Base-by-base conservation (phyloP, 257 asterid genomes). In the Jacaranda copaia region DNA sequence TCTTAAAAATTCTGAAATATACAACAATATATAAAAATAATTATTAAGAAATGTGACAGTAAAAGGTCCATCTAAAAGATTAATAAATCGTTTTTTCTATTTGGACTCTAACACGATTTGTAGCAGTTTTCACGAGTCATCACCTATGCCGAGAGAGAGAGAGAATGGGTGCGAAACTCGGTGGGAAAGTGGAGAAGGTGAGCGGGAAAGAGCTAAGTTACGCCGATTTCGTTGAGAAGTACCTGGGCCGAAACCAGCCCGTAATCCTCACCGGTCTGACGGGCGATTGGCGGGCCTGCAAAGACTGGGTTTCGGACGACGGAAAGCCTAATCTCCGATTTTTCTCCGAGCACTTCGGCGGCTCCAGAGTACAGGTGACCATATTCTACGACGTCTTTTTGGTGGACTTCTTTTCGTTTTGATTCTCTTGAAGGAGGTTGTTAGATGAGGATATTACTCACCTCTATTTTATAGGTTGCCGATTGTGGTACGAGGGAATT, bases 211-310 rank as follows among this genome's bases (percentile, higher is more conserved):
- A 80, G 61, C 52, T 95, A 65, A 87, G 82, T 56, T 95, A 95
- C 82, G 32, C 58, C 8, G 88, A 95, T 6, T 95, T 95, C 51
- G 88, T 76, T 3, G 83, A 84, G 5, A 79, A 84, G 43, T 93
- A 91, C 85, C 65, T 93, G 74, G 77, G 77, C 32, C 81, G 20
- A 67, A 93, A 93, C 81, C 95, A 72, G 77, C 99, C 99, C 67
- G 92, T 93, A 32, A 42, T 96, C 70, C 90, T 96, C 62, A 93
- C 94, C n/a, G 98, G 99, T 52, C 87, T 95, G 40, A 91, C 82
- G 83, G 92, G 85, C 35, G 91, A 88, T 70, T 95, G 99, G 98
- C 80, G 87, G 78, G 93, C 97, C 64, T 84, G 91, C 79, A 85
- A 77, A 14, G 99, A 93, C 11, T 95, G 99, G 99, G 93, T 91